These are phyloP conservation scores for Myriangium duriaei DNA, from an alignment of 2,329 filamentous ascomycete genomes.

Conservation along the genomic window DNA sequence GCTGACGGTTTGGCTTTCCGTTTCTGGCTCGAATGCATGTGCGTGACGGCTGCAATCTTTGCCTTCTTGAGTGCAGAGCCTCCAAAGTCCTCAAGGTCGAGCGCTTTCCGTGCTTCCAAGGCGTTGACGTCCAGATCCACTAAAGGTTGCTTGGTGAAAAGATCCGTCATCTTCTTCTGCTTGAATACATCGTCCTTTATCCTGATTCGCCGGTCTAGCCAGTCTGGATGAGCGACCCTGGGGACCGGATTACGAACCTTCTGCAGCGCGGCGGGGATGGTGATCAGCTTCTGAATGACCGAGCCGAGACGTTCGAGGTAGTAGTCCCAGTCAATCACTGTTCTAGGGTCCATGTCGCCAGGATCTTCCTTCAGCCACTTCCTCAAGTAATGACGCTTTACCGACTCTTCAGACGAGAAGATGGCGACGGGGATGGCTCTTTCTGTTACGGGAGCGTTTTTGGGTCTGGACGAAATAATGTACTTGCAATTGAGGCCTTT, in stretches of 20 bases:
- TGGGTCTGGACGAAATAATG: constrained; percentile 82
- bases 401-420: constrained; percentile 80
- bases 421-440: constrained; percentile 91
- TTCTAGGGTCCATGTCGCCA: constrained; percentile 76
- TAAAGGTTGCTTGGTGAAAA: constrained; percentile 64
- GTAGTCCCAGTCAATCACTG: constrained; percentile 91
- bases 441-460: constrained; percentile 85
- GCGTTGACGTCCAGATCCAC: constrained; percentile 58
- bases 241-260: constrained; percentile 92
- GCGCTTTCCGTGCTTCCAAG: constrained; percentile 41
- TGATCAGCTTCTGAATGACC: constrained; percentile 97
- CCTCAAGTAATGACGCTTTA: constrained; percentile 78
- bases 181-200: constrained; percentile 96
- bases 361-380: constrained; percentile 97
- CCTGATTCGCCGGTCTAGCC: constrained; percentile 86
- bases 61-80: constrained; percentile 22
- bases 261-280: constrained; percentile 90
- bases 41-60: constrained; percentile 34
- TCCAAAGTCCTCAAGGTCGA: constrained; percentile 43
- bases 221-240: constrained; percentile 85
- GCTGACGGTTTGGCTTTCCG: constrained; percentile 39
- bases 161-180: constrained; percentile 95
- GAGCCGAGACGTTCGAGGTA: constrained; percentile 92
- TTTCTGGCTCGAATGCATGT: constrained; percentile 30
- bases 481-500: constrained; percentile 99